Evolutionary conservation across 768 basidiomycete species (phyloP).

Genomic region (Galerina sulciceps): DNA sequence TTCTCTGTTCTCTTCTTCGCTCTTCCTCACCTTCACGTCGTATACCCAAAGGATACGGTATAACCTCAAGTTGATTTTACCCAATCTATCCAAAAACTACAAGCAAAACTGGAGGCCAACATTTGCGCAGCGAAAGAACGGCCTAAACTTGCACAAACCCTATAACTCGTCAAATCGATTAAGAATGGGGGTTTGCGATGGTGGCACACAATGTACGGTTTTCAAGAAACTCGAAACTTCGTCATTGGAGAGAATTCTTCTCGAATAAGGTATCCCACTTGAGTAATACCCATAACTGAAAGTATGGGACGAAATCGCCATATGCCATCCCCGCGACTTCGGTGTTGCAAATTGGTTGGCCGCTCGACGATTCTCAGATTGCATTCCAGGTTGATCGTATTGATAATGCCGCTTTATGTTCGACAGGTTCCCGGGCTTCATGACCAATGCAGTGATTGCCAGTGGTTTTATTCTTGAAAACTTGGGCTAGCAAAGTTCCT

Average conservation of each 20-base stretch:
- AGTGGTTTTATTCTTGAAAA: conserved; percentile 13
- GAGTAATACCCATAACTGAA: conserved; percentile 14
- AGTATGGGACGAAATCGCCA: not conserved
- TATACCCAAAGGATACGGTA: too few species aligned
- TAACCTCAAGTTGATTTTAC: too few species aligned
- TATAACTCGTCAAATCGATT: not conserved
- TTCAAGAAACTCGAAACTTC: not conserved
- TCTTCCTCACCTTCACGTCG: too few species aligned
- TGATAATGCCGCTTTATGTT: conserved; percentile 1
- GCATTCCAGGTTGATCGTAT: conserved; percentile 1
- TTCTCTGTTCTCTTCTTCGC: too few species aligned
- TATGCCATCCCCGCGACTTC: not conserved
- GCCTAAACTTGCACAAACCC: not conserved
- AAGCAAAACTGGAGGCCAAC: too few species aligned
- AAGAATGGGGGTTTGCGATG: conserved; percentile 1
- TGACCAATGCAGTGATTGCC: conserved; percentile 1
- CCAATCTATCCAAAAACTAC: too few species aligned
- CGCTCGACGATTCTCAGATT: not conserved
- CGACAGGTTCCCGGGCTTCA: not conserved
- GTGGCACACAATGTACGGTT: not conserved
- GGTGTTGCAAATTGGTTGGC: not conserved
- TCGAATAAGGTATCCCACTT: not conserved
- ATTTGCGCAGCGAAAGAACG: too few species aligned
- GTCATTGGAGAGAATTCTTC: not conserved
- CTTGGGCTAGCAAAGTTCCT: not conserved